Base-by-base conservation (phyloP, 1,284 basidiomycete species). In the Sporisorium exsertum region DNA sequence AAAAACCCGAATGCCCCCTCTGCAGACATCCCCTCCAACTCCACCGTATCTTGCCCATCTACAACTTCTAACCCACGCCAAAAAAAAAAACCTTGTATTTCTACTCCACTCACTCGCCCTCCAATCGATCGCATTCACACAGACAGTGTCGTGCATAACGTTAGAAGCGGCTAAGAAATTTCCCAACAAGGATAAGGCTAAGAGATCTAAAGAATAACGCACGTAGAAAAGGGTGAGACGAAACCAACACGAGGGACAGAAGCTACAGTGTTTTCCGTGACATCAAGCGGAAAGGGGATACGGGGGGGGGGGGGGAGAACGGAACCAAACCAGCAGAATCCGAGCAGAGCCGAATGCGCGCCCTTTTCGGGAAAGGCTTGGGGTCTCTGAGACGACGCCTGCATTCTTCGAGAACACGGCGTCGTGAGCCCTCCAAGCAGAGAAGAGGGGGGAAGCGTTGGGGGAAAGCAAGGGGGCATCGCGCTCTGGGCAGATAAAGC, bases 1-100 rank as follows among this genome's bases (percentile, higher is more conserved):
- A 97, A 86, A 97, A 95, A 57, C 70, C 79, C 5, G 79, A 81
- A 47, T 81, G 79, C 32, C 79, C 79, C 1, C 55, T 81, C 2
- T 81, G 79, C 40, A 56, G 79, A 32, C 75, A 77, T 32, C 72
- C 65, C 2, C 40, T 81, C 18, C 52, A 54, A 13, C 53, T 69
- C 18, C 54, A 72, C 12, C 64, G 65, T 18, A 69, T 81, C 20
- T 37, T 79, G 13, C 77, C 79, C 35, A 67, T 81, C 18, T 81
- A 81, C 61, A 81, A 81, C 69, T 79, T 81, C 40, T 80, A 33
- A 49, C 10, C n/a, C n/a, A n/a, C n/a, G n/a, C n/a, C n/a, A n/a
- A n/a, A n/a, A n/a, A n/a, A n/a, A n/a, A n/a, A n/a, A n/a, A n/a
- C 6, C 9, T 43, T 53, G 42, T 52, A 61, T 32, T 37, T 43